Conservation (phyloP, 306 rosid genomes). For the Prunus mume region DNA sequence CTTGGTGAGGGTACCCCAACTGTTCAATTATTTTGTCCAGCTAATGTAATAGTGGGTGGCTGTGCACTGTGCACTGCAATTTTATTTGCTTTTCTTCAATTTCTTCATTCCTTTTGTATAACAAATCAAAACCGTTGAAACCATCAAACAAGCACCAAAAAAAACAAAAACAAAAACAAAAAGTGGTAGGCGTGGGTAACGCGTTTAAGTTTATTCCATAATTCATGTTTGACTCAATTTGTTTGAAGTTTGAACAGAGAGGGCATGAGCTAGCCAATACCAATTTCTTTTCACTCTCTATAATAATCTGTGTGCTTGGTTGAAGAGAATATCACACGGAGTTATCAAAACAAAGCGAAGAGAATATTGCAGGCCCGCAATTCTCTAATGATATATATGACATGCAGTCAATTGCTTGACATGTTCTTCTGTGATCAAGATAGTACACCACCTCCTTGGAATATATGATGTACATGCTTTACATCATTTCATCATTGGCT, state of each 20-base stretch:
- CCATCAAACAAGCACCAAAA: not conserved
- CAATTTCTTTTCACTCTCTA: not conserved
- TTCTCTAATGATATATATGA: not conserved
- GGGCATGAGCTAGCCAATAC: not conserved
- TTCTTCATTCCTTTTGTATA: no score
- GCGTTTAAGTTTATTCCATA: not conserved
- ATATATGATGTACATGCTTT: no score
- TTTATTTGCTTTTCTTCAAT: no score
- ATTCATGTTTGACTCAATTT: not conserved
- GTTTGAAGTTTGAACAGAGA: not conserved
- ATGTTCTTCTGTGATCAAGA: not conserved
- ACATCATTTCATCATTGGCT: not conserved
- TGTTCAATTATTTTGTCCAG: not conserved
- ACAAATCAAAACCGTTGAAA: no score
- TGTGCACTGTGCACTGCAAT: no score
- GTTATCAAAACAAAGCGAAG: no score
- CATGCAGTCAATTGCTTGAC: not conserved
- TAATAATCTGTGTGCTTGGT: not conserved
- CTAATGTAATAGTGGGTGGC: no score
- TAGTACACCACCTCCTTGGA: no score
- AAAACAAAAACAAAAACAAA: no score
- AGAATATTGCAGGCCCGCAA: not conserved
- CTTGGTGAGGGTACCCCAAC: no score
- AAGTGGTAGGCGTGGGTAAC: not conserved
- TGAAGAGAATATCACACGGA: not conserved